These are phyloP conservation scores for Penicillium maclennaniae DNA, from an alignment of 495 filamentous ascomycete species.

Conservation along the genomic window DNA sequence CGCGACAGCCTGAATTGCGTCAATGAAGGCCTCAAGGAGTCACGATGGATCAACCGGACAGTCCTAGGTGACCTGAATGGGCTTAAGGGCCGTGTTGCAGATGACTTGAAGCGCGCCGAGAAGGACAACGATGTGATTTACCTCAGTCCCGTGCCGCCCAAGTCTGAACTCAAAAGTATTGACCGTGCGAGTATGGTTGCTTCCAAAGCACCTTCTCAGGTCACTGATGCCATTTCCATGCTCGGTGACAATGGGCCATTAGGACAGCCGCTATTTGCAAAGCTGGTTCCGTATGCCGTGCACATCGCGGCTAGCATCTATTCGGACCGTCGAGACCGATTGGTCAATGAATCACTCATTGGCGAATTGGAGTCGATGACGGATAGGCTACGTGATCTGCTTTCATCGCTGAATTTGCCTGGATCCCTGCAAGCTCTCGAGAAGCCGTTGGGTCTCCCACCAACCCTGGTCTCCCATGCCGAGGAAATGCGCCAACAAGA, in stretches of 20 bases:
- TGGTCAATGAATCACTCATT: slow-evolving; percentile 82
- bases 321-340: slow-evolving; percentile 80
- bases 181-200: slow-evolving; percentile 87
- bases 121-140: slow-evolving; percentile 97
- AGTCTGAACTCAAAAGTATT: slow-evolving; percentile 80
- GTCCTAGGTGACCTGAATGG: slow-evolving; percentile 81
- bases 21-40: slow-evolving; percentile 82
- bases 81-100: slow-evolving; percentile 74
- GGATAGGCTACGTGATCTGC: slow-evolving; percentile 69
- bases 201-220: slow-evolving; percentile 73
- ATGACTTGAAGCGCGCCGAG: slow-evolving; percentile 88
- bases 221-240: slow-evolving; percentile 73
- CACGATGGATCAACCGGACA: slow-evolving; percentile 76
- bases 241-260: slow-evolving; percentile 76
- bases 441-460: slow-evolving; percentile 89
- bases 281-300: slow-evolving; percentile 92
- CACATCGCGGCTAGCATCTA: slow-evolving; percentile 95
- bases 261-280: slow-evolving; percentile 81
- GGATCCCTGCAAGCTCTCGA: slow-evolving; percentile 93
- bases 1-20: slow-evolving; percentile 77
- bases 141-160: slow-evolving; percentile 76
- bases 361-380: slow-evolving; percentile 81
- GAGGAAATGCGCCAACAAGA: slow-evolving; percentile 95
- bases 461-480: slow-evolving; percentile 77
- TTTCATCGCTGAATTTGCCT: slow-evolving; percentile 82